Evolutionary conservation across 1,284 basidiomycete genomes (phyloP), one percentile per base, ranked within the genome.

Genomic region (Ganoderma boninense): DNA sequence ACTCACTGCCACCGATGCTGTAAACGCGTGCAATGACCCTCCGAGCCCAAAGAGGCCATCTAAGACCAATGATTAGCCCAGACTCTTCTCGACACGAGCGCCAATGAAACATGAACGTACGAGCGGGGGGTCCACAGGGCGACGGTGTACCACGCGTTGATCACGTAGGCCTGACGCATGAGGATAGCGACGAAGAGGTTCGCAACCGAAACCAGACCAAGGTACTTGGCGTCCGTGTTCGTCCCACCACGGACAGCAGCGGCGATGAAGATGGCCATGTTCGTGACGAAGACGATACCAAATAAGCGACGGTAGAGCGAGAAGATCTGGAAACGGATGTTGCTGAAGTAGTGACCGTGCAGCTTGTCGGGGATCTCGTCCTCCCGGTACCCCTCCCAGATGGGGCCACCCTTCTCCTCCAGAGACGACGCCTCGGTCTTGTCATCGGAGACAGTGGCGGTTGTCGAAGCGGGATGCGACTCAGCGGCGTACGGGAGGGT

Each of bases 111-210:
- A 62, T 14, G n/a, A 6, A 81, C 82, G 75, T 74, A 87, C 85
- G 86, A 85, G n/a, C 78, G 52, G 23, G 87, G 86, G 26, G 86
- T 83, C 49, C 85, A 80, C 65, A 85, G 86, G 69, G 83, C 85
- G 18, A 86, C 80, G 57, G 82, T 83, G 80, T 87, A 89, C 74
- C 88, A 86, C 1, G 83, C 80, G 72, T 89, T 88, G 70, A 89
- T 83, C 46, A 89, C 85, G 72, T 88, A 86, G 73, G 88, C 88
- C 78, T 89, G 87, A 16, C 88, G 84, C 85, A 90, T 88, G 26
- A 89, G 79, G 68, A 89, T 84, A 8, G 87, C 84, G 60, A 82
- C 82, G 71, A 87, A 87, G 38, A 89, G 77, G 74, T 89, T 89
- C 23, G 84, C 83, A 42, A 87, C 78, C 18, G 86, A 83, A 63